Percentiles rank a stretch among this genome's conserved stretches.
phyloP scores from a whole-genome alignment of 495 filamentous ascomycete species.

The Penicillium soppii region DNA sequence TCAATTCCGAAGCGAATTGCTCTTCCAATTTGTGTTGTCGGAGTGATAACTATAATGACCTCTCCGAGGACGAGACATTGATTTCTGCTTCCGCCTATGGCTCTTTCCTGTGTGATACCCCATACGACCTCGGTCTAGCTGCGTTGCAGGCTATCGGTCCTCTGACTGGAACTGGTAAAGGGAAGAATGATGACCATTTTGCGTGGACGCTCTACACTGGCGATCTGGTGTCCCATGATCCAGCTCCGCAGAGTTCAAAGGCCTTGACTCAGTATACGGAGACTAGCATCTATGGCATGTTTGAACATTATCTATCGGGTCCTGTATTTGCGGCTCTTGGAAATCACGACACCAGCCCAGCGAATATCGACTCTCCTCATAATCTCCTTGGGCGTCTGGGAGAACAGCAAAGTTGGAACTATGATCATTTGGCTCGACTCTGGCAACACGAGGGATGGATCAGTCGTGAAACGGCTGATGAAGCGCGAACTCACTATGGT shows the following conservation, averaged over 20 bases:
- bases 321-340: slow-evolving; percentile 54
- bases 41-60: slow-evolving; percentile 38
- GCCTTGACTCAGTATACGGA: slow-evolving; percentile 52
- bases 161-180: slow-evolving; percentile 51
- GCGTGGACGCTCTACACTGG: slow-evolving; percentile 57
- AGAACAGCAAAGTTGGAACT: slow-evolving; percentile 57
- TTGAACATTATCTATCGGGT: slow-evolving; percentile 55
- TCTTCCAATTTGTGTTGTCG: slow-evolving; percentile 54
- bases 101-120: slow-evolving; percentile 55
- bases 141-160: slow-evolving; percentile 57
- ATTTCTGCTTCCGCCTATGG: slow-evolving; percentile 55
- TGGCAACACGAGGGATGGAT: slow-evolving; percentile 56
- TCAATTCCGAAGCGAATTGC: slow-evolving; percentile 58
- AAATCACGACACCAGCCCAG: slow-evolving; percentile 57
- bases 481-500: slow-evolving; percentile 50
- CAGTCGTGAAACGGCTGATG: slow-evolving; percentile 31
- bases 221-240: slow-evolving; percentile 56
- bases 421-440: slow-evolving; percentile 48
- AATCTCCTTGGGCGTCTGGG: slow-evolving; percentile 52
- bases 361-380: slow-evolving; percentile 50
- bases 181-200: slow-evolving; percentile 34
- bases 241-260: slow-evolving; percentile 43
- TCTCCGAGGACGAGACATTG: slow-evolving; percentile 26
- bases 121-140: slow-evolving; percentile 56
- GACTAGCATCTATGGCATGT: slow-evolving; percentile 48